A percentile compares a stretch with the other conserved stretches of the same genome.
Conservation (phyloP, 441 rosid genomes). For the Gossypium gossypioides region DNA sequence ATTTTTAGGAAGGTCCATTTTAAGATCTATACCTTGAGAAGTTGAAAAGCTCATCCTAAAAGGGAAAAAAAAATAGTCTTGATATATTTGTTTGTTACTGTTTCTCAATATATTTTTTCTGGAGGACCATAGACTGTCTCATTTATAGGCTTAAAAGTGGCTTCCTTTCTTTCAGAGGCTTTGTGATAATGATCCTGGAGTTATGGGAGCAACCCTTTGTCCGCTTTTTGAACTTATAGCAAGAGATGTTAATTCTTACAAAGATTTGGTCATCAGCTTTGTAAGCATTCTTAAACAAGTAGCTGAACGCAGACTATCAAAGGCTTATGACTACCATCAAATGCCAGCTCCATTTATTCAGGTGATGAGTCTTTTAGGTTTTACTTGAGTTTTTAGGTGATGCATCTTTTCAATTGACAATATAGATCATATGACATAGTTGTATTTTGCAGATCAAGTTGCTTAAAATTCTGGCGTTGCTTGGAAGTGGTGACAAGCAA, state of each 20-base stretch:
- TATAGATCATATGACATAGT: not conserved
- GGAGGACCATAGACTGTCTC: not conserved
- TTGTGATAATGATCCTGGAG: conserved; percentile 92
- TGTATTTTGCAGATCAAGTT: conserved; percentile 62
- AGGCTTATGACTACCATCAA: conserved; percentile 84
- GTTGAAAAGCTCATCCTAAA: not conserved
- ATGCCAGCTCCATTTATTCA: conserved; percentile 97
- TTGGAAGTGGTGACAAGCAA: conserved; percentile 92
- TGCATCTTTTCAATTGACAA: not conserved
- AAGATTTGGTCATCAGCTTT: conserved; percentile 81
- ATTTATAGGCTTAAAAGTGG: conserved; percentile 4
- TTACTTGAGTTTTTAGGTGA: not conserved
- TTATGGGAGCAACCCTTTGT: conserved; percentile 93
- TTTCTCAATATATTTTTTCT: not conserved
- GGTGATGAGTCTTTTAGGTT: conserved; percentile 28
- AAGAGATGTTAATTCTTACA: conserved; percentile 55
- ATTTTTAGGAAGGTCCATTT: not conserved
- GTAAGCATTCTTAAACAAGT: conserved; percentile 94
- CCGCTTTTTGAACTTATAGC: conserved; percentile 80
- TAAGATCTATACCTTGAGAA: not conserved
- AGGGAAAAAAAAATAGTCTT: not conserved
- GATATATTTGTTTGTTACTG: not conserved
- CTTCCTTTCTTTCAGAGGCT: conserved; percentile 43
- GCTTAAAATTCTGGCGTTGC: conserved; percentile 79
- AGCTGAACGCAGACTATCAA: conserved; percentile 74